Evolutionary conservation across 768 basidiomycete species (phyloP).

Genomic region (Termitomyces sp.): DNA sequence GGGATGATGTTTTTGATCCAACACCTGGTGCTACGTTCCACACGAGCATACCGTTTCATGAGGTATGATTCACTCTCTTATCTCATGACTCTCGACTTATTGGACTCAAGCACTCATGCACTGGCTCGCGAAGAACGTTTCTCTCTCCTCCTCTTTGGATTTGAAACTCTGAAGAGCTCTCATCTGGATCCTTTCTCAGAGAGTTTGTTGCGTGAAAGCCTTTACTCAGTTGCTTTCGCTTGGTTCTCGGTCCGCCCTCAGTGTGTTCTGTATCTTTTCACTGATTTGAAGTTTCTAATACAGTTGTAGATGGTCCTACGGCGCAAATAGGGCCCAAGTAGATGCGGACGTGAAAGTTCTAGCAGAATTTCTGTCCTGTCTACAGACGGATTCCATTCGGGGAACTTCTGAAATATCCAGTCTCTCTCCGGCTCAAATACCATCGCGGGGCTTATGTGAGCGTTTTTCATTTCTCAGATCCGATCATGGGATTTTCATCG

Average conservation of each 20-base stretch:
- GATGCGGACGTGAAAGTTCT: slow-evolving; percentile 86
- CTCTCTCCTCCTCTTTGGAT: slow-evolving; percentile 88
- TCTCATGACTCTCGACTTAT: slow-evolving; percentile 2
- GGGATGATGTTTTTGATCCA: slow-evolving; percentile 85
- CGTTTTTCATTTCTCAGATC: slow-evolving; percentile 1
- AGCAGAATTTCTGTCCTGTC: slow-evolving; percentile 75
- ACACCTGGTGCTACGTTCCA: slow-evolving; percentile 80
- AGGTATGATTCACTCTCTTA: slow-evolving; percentile 52
- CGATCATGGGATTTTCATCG: not conserved
- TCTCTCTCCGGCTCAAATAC: slow-evolving; percentile 50
- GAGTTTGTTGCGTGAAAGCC: slow-evolving; percentile 63
- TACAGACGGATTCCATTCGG: slow-evolving; percentile 73
- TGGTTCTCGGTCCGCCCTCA: slow-evolving; percentile 96
- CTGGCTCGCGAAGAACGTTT: slow-evolving; percentile 89
- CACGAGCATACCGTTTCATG: slow-evolving; percentile 63
- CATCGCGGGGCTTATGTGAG: slow-evolving; percentile 43
- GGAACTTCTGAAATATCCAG: slow-evolving; percentile 61
- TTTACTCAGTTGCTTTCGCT: slow-evolving; percentile 80
- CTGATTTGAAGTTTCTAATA: slow-evolving; percentile 7
- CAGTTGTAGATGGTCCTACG: slow-evolving; percentile 83
- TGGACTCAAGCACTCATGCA: slow-evolving; percentile 72
- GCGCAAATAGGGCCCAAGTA: slow-evolving; percentile 89
- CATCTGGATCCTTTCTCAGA: slow-evolving; percentile 83
- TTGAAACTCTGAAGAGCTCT: slow-evolving; percentile 88
- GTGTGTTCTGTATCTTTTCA: slow-evolving; percentile 43